Base-by-base conservation (phyloP, 768 basidiomycete species). In the Megacollybia marginata region DNA sequence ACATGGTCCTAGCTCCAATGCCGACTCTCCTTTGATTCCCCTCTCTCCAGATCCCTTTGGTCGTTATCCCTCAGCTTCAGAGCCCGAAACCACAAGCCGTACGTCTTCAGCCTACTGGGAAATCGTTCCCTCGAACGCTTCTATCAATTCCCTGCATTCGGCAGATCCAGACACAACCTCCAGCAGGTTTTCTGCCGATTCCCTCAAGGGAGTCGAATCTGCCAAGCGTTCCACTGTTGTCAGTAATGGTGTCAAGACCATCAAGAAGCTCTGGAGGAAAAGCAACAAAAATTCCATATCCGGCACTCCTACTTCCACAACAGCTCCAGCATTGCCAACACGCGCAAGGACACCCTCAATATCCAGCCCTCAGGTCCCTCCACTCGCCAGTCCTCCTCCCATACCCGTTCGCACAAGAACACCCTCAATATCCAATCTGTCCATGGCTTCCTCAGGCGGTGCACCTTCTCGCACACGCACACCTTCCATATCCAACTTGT, bases 31-130 rank as follows among this genome's bases (percentile, higher is more conserved):
- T 18, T 59, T 83, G n/a, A 85, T 90, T 49, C 89, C 89, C 35
- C 69, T 89, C n/a, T 86, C 87, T 9, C 85, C 88, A 8, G 88
- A 91, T 66, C 88, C 88, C 23, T 90, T 91, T 58, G 82, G 83
- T 10, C 76, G 87, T 23, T 83, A 77, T 57, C 72, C 87, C 32
- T 88, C 85, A 2, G 56, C 69, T 15, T 62, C 70, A 28, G 65
- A 69, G 32, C 36, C 57, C 70, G n/a, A 19, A 46, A 7, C 48
- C 47, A 34, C 34, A 34, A 36, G 46, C 46, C 38, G 31, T 33
- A 44, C 55, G 33, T 56, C 71, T 31, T 61, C 66, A 33, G 59
- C 69, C 4, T 71, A 75, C 50, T 78, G 79, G 78, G 75, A 78
- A 50, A 58, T 62, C 19, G 52, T 55, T 50, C 59, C 35, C 49